Evolutionary conservation across 1,284 basidiomycete genomes (phyloP), one percentile per base, ranked within the genome.

Genomic region (Leccinum griseonigrum): DNA sequence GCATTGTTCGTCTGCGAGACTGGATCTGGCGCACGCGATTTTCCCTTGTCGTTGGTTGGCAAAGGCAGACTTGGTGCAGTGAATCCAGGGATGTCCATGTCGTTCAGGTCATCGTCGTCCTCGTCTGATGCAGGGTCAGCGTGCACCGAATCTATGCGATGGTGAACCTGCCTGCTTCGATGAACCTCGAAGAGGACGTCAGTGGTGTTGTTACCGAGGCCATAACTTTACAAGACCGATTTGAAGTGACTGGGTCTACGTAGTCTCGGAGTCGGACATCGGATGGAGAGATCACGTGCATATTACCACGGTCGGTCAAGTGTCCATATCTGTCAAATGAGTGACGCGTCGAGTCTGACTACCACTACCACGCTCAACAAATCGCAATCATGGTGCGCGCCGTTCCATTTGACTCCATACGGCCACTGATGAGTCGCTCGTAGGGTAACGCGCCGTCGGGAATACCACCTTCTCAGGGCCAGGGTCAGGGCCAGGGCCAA

Each of bases 391-490:
- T 72, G 71, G 71, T 72, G 16, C 10, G 51, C 5, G 9, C 28
- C 52, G 1, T 40, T 28, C n/a, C 26, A 7, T 38, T 51, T 11
- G 18, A 48, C 50, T 5, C 31, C 13, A 16, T 56, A 43, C 43
- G n/a, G 22, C 29, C 4, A 9, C 58, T 68, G 4, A 73, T 58
- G 78, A 18, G 13, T 76, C 72, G 73, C 75, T 63, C 31, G 2
- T 60, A 94, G 93, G 93, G 93, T 74, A 91, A 95, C 74, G 78
- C 86, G 75, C 84, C 90, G 62, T 94, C 92, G 46, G 90, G 88
- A 68, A 77, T 88, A 66, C 82, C 83, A 11, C 82, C 83, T 34
- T 71, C 75, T 74, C 63, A 78, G 74, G 77, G 67, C 69, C 74
- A 73, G 70, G 76, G 77, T 67, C 74, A 79, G 64, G 75, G 74